Base-by-base conservation (phyloP, 2,329 filamentous ascomycete genomes). In the Zopfia rhizophila region DNA sequence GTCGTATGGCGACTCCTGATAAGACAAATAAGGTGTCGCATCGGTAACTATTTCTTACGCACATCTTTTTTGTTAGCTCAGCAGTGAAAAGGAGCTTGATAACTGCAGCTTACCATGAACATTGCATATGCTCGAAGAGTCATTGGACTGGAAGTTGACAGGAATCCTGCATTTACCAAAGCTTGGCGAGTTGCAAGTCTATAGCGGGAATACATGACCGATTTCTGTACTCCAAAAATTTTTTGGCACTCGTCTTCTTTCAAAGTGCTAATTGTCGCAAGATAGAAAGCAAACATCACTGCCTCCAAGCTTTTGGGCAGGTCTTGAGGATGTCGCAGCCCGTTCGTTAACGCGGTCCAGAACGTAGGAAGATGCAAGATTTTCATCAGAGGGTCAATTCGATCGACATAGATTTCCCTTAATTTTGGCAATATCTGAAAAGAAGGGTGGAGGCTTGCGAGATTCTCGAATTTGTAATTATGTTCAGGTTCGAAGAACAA, bases 341-440 rank as follows among this genome's bases (percentile, higher is more conserved):
- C 86, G 56, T 86, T 83, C 43, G 85, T 79, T 27, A 89, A 76
- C 48, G 79, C 80, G 12, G 78, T 78, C 59, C 88, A 86, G 21
- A 69, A 45, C 11, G 60, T 67, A 5, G 66, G 64, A 5, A 56
- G 55, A 35, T 69, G 67, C 1, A 58, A 60, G 11, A 68, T 51
- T 27, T 62, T 63, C 12, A 69, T 35, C 4, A 69, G 38, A 6
- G 67, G 65, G 14, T 68, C 62, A n/a, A 69, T 48, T 22, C 67
- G 67, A 11, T 69, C 85, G 8, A 91, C 73, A 57, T 86, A 91
- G 4, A 86, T 75, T 63, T 91, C 86, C 89, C 89, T 93, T 6
- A 93, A 78, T 38, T 79, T n/a, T n/a, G n/a, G n/a, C n/a, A n/a
- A n/a, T n/a, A n/a, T n/a, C n/a, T n/a, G n/a, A n/a, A n/a, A n/a